These are phyloP conservation scores for Claviceps lovelessii DNA, from an alignment of 2,329 filamentous ascomycete species.

Conservation along the genomic window DNA sequence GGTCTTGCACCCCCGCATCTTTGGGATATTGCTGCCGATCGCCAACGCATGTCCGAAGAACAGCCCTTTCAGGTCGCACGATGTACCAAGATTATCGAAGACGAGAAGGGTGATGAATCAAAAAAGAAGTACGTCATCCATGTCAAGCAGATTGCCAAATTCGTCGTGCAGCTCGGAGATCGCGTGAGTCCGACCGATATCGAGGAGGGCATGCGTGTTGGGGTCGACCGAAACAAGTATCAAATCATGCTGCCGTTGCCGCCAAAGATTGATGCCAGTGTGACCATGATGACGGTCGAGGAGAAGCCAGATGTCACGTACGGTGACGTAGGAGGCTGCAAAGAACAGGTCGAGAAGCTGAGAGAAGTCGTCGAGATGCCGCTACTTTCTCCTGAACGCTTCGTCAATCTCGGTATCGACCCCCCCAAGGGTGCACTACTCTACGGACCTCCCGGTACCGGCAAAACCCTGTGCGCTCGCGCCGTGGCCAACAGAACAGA, in stretches of 20 bases:
- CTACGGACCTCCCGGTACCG: slow-evolving; percentile 94
- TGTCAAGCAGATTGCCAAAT: slow-evolving; percentile 99
- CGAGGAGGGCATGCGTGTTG: slow-evolving; percentile 97
- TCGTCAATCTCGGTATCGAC: slow-evolving; percentile 97
- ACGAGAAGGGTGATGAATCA: slow-evolving; percentile 79
- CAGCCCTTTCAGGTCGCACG: slow-evolving; percentile 93
- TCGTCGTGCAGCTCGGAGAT: slow-evolving; percentile 94
- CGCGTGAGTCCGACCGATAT: slow-evolving; percentile 97
- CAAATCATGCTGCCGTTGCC: slow-evolving; percentile 93
- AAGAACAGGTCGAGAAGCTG: slow-evolving; percentile 98
- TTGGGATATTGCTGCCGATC: slow-evolving; percentile 95
- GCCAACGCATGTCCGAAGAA: slow-evolving; percentile 97
- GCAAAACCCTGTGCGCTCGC: slow-evolving; percentile 94
- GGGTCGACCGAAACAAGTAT: slow-evolving; percentile 97
- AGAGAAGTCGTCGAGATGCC: slow-evolving; percentile 98
- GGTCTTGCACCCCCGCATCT: slow-evolving; percentile 95
- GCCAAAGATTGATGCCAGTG: slow-evolving; percentile 95
- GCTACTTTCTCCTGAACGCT: slow-evolving; percentile 85
- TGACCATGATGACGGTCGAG: slow-evolving; percentile 99
- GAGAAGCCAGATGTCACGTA: slow-evolving; percentile 99
- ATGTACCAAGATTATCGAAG: slow-evolving; percentile 97
- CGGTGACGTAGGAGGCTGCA: slow-evolving; percentile 95
- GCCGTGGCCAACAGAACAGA: slow-evolving; percentile 96
- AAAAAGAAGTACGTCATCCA: slow-evolving; percentile 99
- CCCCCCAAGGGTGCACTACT: slow-evolving; percentile 93